Conservation (phyloP, 176 grass and related monocot genomes). For the Leersia perrieri region DNA sequence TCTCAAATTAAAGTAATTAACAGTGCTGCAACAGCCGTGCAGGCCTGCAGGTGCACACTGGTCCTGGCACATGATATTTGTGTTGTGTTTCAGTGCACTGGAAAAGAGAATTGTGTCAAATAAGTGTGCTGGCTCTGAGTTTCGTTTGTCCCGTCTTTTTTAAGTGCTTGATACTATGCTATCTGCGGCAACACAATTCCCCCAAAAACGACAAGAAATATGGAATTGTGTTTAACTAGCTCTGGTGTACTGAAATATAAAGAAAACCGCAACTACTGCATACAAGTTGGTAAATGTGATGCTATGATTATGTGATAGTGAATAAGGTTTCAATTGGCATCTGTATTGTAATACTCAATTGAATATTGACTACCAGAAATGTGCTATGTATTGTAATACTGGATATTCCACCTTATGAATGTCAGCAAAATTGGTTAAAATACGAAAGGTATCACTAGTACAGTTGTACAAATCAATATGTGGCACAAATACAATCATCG, state of each 20-base stretch:
- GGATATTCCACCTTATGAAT: background rate
- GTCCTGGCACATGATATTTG: no score
- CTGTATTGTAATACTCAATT: no score
- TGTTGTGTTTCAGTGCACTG: no score
- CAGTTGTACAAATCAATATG: background rate
- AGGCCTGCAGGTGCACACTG: no score
- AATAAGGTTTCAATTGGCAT: no score
- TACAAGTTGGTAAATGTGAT: background rate
- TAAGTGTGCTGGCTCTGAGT: background rate
- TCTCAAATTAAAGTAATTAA: no score
- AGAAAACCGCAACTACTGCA: background rate
- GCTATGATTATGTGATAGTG: background rate
- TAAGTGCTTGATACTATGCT: background rate
- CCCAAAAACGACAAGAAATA: background rate
- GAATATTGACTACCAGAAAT: background rate
- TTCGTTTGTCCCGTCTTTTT: background rate
- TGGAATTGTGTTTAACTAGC: background rate
- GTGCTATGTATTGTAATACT: background rate
- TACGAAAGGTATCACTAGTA: background rate
- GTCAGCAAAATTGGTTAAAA: background rate
- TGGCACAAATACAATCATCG: background rate
- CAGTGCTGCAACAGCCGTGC: no score
- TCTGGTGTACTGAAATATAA: background rate
- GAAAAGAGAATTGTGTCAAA: no score
- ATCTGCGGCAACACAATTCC: background rate